Evolutionary conservation across 768 basidiomycete species (phyloP).

Genomic region (Tulasnella sp.): DNA sequence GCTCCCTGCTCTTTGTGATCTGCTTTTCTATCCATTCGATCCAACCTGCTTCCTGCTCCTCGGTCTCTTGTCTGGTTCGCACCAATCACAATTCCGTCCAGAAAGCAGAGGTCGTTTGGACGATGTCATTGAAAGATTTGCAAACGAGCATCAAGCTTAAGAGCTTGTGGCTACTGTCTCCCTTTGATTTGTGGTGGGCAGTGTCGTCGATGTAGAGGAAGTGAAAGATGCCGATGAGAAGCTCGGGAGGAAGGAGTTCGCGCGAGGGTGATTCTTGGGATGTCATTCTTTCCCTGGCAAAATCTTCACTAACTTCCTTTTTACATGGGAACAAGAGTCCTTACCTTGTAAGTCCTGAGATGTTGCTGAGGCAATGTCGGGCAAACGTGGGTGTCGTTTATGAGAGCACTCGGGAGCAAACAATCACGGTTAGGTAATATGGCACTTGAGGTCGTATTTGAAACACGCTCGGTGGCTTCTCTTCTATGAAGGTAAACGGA

Average conservation of each 20-base stretch:
- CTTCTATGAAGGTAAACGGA: no score
- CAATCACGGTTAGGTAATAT: no score
- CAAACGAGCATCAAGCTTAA: neutral
- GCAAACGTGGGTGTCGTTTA: no score
- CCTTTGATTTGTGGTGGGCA: neutral
- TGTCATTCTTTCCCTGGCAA: neutral
- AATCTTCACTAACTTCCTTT: no score
- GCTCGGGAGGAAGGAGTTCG: neutral
- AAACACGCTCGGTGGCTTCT: no score
- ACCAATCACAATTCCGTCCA: neutral
- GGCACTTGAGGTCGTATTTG: no score
- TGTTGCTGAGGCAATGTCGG: no score
- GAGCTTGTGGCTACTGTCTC: neutral
- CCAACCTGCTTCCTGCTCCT: neutral
- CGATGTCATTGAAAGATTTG: neutral
- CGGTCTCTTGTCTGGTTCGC: neutral
- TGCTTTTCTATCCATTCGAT: neutral
- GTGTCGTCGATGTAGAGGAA: neutral
- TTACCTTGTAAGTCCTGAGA: no score
- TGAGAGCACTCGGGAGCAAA: no score
- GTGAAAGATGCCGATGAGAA: neutral
- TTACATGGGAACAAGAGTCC: no score
- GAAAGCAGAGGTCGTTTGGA: neutral
- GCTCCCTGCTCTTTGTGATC: neutral
- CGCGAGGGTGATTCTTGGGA: neutral